These are phyloP conservation scores for Allium cepa DNA, from an alignment of 106 monocot genomes.

Conservation along the genomic window DNA sequence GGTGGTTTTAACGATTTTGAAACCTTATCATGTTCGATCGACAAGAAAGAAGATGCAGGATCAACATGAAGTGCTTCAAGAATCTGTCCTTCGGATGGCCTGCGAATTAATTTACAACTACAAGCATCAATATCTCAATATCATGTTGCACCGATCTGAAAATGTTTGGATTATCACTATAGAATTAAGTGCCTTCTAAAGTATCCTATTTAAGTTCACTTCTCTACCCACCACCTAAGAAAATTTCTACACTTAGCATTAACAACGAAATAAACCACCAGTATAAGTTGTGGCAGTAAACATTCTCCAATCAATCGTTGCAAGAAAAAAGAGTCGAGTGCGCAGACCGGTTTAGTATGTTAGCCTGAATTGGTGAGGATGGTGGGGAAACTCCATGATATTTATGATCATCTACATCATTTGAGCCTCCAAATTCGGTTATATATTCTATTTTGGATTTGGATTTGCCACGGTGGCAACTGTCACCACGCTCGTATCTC, in stretches of 20 bases:
- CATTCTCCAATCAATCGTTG: slow-evolving; percentile 78
- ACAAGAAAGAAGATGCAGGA: slow-evolving; percentile 77
- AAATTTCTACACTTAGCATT: slow-evolving; percentile 18
- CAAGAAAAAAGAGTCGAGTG: slow-evolving; percentile 86
- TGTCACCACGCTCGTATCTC: slow-evolving; percentile 66
- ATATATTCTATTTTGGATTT: slow-evolving; percentile 92
- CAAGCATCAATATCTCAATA: background rate
- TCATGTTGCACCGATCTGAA: slow-evolving; percentile 2
- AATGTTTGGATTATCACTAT: background rate
- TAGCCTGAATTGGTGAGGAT: slow-evolving; percentile 68
- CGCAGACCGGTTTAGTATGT: slow-evolving; percentile 81
- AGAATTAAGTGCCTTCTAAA: too few species aligned
- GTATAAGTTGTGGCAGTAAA: slow-evolving; percentile 73
- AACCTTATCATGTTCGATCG: slow-evolving; percentile 69
- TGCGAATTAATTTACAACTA: slow-evolving; percentile 30
- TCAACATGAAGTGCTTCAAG: slow-evolving; percentile 95
- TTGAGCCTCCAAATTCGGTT: slow-evolving; percentile 85
- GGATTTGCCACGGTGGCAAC: slow-evolving; percentile 58
- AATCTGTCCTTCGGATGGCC: slow-evolving; percentile 58
- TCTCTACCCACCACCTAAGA: slow-evolving; percentile 4
- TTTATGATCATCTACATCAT: slow-evolving; percentile 39
- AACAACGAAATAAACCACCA: slow-evolving; percentile 39
- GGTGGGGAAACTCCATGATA: slow-evolving; percentile 75
- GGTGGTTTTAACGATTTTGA: slow-evolving; percentile 51
- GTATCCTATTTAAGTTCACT: background rate